Base-by-base conservation (phyloP, 2,329 filamentous ascomycete genomes). In the Thermomyces lanuginosus region DNA sequence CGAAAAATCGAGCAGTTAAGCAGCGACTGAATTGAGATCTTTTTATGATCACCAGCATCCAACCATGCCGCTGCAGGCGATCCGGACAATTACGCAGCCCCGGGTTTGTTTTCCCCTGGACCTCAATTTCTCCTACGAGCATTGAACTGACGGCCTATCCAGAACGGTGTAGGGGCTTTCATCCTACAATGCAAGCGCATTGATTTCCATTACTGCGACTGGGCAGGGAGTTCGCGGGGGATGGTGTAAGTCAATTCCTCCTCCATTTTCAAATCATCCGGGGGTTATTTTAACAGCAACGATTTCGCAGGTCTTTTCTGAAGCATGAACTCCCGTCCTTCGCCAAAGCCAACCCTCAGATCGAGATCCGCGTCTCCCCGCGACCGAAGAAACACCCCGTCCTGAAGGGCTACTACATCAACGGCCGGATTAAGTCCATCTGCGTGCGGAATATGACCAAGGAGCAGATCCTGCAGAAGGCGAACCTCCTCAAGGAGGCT, bases 141-240 rank as follows among this genome's bases (percentile, higher is more conserved):
- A 12, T 19, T 11, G 7, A 9, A 11, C 4, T 11, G 5, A 28
- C 6, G 21, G 26, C 3, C n/a, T 21, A 9, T 9, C 27, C 45
- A 95, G 84, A 95, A 98, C 63, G 89, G 89, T 66, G 67, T 95
- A 41, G 86, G 86, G 46, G 80, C 84, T 51, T 95, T 95, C 64
- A 81, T 98, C 56, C 71, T 93, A 32, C 86, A 92, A 63, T 98
- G 89, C 72, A 92, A 82, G 65, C 79, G 76, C 49, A 64, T 98
- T 53, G 81, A 92, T 54, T 81, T 98, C 49, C 80, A 92, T 61
- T 98, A 92, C 63, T 95, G 89, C 64, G 83, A 95, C 66, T 84
- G 78, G 71, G 81, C 79, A 31, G 89, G 84, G 36, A 92, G 81
- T 54, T 95, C 86, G 19, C 72, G 63, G 46, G 89, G 89, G 49